A percentile compares a stretch with the other conserved stretches of the same genome.
phyloP scores from a whole-genome alignment of 768 basidiomycete species.

The Tylopilus vinaceipallidus region DNA sequence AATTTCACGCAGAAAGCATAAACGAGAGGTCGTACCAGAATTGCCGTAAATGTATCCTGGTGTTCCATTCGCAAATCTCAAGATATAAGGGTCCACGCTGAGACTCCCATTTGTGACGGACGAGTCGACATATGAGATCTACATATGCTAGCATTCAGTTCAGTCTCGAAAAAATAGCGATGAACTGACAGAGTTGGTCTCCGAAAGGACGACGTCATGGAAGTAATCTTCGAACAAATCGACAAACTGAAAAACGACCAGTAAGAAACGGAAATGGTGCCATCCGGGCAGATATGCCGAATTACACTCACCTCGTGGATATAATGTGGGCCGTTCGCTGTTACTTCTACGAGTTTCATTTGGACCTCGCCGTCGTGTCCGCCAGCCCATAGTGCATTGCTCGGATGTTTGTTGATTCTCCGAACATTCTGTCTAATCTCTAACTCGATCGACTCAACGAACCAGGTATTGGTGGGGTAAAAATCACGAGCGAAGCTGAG shows the following conservation, averaged over 20 bases:
- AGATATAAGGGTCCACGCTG: slow-evolving; percentile 51
- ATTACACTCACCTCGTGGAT: slow-evolving; percentile 45
- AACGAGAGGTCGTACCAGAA: slow-evolving; percentile 34
- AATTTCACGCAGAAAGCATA: not conserved
- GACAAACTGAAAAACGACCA: slow-evolving; percentile 43
- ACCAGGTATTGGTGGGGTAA: slow-evolving; percentile 53
- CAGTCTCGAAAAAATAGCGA: not conserved
- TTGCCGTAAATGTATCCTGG: slow-evolving; percentile 56
- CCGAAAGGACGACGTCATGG: slow-evolving; percentile 42
- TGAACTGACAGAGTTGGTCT: slow-evolving; percentile 45
- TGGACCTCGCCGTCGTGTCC: slow-evolving; percentile 48
- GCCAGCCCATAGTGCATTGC: slow-evolving; percentile 58
- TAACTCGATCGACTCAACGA: slow-evolving; percentile 49
- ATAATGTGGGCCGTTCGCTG: slow-evolving; percentile 1
- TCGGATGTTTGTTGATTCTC: slow-evolving; percentile 55
- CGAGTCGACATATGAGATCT: slow-evolving; percentile 60
- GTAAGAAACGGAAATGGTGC: too few species aligned
- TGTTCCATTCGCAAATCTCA: slow-evolving; percentile 50
- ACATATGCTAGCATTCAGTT: not conserved
- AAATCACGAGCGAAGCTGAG: slow-evolving; percentile 43
- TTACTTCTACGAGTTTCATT: slow-evolving; percentile 1
- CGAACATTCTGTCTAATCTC: slow-evolving; percentile 51
- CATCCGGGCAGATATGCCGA: not conserved
- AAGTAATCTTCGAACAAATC: slow-evolving; percentile 53
- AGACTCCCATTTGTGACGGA: slow-evolving; percentile 57